Conservation (phyloP, 441 rosid genomes). For the Kokia cookei region DNA sequence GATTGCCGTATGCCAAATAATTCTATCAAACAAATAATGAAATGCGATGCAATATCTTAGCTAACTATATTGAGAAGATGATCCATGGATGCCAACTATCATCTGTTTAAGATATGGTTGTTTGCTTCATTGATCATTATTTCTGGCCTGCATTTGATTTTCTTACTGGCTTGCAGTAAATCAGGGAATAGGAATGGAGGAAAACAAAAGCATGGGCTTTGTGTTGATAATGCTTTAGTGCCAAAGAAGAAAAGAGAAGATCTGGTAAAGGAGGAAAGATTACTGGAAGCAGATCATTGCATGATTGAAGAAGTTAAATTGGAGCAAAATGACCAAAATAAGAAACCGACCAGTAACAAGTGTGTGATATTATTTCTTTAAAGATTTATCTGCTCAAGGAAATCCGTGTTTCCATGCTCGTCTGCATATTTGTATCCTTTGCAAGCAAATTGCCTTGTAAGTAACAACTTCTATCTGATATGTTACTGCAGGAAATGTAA, state of each 20-base stretch:
- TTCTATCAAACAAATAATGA: background rate
- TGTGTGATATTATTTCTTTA: constrained; percentile 10
- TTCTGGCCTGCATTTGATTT: too few species aligned
- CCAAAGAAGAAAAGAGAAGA: constrained; percentile 19
- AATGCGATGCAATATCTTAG: background rate
- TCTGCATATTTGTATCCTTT: too few species aligned
- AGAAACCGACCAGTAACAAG: constrained; percentile 15
- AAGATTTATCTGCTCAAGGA: background rate
- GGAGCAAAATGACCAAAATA: constrained; percentile 14
- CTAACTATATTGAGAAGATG: background rate
- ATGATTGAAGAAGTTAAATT: background rate
- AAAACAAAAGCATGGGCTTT: too few species aligned
- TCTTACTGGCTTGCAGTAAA: too few species aligned
- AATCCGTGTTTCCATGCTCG: background rate
- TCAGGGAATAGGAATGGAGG: too few species aligned
- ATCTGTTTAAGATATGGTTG: too few species aligned
- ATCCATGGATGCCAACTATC: too few species aligned
- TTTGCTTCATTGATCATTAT: too few species aligned
- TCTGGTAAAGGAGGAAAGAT: background rate
- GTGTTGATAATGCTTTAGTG: too few species aligned
- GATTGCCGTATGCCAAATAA: background rate
- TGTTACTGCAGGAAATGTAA: background rate
- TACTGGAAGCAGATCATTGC: too few species aligned
- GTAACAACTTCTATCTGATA: background rate
- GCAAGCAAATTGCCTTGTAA: too few species aligned